Base-by-base conservation (phyloP, 352 stramenopile species). In the Phytophthora uliginosa region DNA sequence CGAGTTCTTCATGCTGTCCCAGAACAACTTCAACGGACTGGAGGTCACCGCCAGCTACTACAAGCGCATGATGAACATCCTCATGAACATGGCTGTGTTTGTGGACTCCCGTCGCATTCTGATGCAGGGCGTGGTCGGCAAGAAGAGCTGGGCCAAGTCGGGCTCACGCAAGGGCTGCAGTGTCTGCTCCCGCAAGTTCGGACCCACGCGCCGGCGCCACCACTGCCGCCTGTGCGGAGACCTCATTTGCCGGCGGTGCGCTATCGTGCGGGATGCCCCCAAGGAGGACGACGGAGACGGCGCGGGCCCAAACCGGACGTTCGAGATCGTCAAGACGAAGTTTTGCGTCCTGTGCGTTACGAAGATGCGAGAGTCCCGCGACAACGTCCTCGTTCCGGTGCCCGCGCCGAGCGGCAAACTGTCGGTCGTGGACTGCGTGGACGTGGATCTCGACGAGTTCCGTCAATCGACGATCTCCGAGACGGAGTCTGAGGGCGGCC, bases 151-250 rank as follows among this genome's bases (percentile, higher is more conserved):
- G 88, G 77, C 92, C 3, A 76, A 83, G 17, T 78, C 82, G 45
- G 28, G 61, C 7, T 78, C 77, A 24, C 82, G 88, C 17, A 81
- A 79, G 26, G 76, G 71, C 51, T 95, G 88, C 58, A 84, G 80
- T 24, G 81, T 94, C 3, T 95, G 88, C 63, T 81, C 86, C 36
- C 76, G 83, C 24, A 76, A 80, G 26, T 95, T 95, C 56, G 66
- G 79, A 12, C 73, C 86, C 3, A 89, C 84, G n/a, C 81, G 86
- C 9, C 80, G 83, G 7, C 86, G 88, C 22, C 88, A 95, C 63
- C 86, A 94, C 74, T 95, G 88, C 59, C 78, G 88, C 4, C 64
- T 95, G n/a, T 95, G 88, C 57, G 88, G 88, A 56, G 85, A 95
- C 36, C 83, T 95, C 38, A 89, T 94, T 67, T 95, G 88, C 66